phyloP scores from a whole-genome alignment of 768 basidiomycete species.

The Albatrellus ellisii region DNA sequence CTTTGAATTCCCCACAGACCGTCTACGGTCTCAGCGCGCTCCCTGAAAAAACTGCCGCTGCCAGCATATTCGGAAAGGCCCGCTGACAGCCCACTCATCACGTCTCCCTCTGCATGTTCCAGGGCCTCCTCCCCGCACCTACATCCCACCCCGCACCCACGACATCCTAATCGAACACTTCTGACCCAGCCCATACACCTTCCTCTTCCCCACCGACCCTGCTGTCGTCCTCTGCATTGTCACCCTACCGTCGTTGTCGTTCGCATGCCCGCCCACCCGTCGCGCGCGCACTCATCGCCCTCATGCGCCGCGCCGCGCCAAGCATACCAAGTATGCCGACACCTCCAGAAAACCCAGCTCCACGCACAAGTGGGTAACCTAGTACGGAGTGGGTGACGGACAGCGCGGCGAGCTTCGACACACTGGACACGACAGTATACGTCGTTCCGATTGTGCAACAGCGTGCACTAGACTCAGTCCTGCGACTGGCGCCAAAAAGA shows the following conservation, averaged over 20 bases:
- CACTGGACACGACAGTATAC: too few relatives aligned
- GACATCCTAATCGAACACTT: constrained; percentile 64
- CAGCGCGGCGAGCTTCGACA: too few relatives aligned
- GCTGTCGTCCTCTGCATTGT: constrained; percentile 54
- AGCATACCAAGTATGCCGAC: too few relatives aligned
- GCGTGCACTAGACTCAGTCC: too few relatives aligned
- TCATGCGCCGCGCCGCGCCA: constrained; percentile 83
- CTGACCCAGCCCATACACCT: constrained; percentile 92
- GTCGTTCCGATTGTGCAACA: too few relatives aligned
- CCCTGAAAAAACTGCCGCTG: constrained; percentile 44
- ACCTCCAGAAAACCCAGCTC: constrained; percentile 91
- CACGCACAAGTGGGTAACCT: too few relatives aligned
- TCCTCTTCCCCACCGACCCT: constrained; percentile 73
- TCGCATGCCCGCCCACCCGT: constrained; percentile 93
- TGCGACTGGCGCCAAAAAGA: too few relatives aligned
- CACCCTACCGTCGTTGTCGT: constrained; percentile 81
- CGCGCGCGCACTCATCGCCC: constrained; percentile 76
- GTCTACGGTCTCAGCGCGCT: constrained; percentile 95
- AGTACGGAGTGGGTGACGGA: too few relatives aligned
- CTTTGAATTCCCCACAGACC: constrained; percentile 75
- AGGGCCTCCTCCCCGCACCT: constrained; percentile 55
- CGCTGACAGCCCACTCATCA: constrained; percentile 92
- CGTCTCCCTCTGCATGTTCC: constrained; percentile 74
- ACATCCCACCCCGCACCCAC: constrained; percentile 52
- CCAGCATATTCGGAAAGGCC: constrained; percentile 83